Conservation (phyloP, 352 stramenopile species). For the Phytophthora multivora region DNA sequence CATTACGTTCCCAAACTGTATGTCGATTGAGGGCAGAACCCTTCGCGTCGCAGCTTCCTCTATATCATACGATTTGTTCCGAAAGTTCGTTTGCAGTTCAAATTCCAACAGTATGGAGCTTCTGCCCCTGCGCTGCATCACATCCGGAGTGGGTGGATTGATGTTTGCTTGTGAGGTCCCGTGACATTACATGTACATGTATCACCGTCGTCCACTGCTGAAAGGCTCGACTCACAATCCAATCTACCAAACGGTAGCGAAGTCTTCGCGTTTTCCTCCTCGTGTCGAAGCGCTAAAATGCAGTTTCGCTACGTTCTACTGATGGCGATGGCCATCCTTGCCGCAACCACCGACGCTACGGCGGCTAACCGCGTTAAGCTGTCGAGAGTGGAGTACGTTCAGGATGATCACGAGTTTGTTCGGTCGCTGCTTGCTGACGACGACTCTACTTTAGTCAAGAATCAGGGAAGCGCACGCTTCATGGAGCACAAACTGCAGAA, state of each 20-base stretch:
- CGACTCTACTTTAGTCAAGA: not conserved
- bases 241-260: not conserved
- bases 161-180: not conserved
- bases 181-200: not conserved
- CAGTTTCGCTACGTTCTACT: not conserved
- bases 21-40: not conserved
- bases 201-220: not conserved
- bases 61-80: not conserved
- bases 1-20: not conserved
- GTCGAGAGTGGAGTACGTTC: not conserved
- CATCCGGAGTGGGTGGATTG: not conserved
- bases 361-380: not conserved
- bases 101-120: not conserved
- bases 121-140: not conserved
- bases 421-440: conserved; percentile 5
- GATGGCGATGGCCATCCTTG: not conserved
- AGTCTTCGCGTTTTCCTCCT: not conserved
- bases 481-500: conserved; percentile 23
- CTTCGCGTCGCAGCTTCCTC: not conserved
- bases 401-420: conserved; percentile 1
- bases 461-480: not conserved
- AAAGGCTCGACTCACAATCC: conserved; percentile 1
- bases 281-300: not conserved
- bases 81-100: not conserved
- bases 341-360: not conserved